Evolutionary conservation across 1,284 basidiomycete genomes (phyloP), one percentile per base, ranked within the genome.

Genomic region (Leccinum colubrinum): DNA sequence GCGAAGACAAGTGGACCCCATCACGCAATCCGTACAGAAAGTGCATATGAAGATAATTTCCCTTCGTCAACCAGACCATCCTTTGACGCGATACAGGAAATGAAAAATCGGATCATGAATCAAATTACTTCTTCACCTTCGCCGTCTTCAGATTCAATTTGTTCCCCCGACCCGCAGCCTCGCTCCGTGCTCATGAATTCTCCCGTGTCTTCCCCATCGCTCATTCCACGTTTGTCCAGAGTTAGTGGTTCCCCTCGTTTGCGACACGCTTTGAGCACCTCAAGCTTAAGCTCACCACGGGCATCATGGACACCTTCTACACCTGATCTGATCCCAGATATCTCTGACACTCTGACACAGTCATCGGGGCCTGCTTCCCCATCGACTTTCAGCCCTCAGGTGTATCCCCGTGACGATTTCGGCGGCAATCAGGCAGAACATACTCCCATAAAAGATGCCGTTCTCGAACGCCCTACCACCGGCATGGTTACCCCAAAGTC

Each of bases 251-350:
- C 73, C 2, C 74, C 75, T 39, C 61, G 67, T 46, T 46, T 75
- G 20, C 71, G 68, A 56, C 70, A 72, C 27, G 62, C 65, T 41
- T 52, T 62, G 7, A 76, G 76, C 62, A 64, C 70, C 20, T 74
- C 75, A 15, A 76, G 67, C 59, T 33, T 72, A 61, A 59, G 20
- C n/a, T 76, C 76, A 39, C 59, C 73, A 11, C 72, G 67, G 39
- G 62, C 65, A 57, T 67, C 70, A 65, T 75, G 76, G 56, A 69
- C 76, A 6, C 81, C 82, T 17, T 79, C 78, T 33, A 87, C 82
- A 6, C 86, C 88, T 4, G 86, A 87, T 61, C 76, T 90, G 22
- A 77, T 81, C n/a, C 80, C 82, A 17, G 88, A 90, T 68, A 76
- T 78, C 59, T 88, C 85, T 15, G 87, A 88, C 62, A 78, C 80